Evolutionary conservation across 2,329 filamentous ascomycete species (phyloP).

Genomic region (Penicillium frequentans): DNA sequence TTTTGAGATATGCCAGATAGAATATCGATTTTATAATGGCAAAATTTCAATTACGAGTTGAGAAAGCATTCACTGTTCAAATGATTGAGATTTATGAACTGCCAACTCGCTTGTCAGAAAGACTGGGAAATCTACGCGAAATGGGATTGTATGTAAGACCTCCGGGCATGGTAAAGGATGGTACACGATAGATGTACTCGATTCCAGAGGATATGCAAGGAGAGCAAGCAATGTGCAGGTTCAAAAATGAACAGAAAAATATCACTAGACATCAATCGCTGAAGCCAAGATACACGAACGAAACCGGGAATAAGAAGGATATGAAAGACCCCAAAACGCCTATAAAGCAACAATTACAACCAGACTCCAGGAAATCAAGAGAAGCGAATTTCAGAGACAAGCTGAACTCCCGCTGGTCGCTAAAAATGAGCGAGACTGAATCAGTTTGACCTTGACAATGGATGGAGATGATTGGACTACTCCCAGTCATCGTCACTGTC

Average conservation of each 20-base stretch:
- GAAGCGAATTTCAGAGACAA: neutral
- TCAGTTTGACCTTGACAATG: neutral
- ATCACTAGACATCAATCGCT: slow-evolving; percentile 19
- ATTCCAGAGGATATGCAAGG: slow-evolving; percentile 15
- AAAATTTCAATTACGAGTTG: neutral
- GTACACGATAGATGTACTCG: neutral
- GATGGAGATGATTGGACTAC: slow-evolving; percentile 39
- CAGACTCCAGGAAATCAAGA: slow-evolving; percentile 18
- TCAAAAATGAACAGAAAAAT: slow-evolving; percentile 9
- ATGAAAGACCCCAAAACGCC: slow-evolving; percentile 15
- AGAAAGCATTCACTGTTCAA: neutral
- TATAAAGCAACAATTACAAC: slow-evolving; percentile 14
- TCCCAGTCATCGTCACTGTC: slow-evolving; percentile 79
- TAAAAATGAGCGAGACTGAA: neutral
- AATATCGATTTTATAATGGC: neutral
- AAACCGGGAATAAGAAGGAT: slow-evolving; percentile 13
- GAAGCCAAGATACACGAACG: slow-evolving; percentile 16
- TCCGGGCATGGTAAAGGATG: neutral
- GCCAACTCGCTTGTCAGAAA: neutral
- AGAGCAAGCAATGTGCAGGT: slow-evolving; percentile 15
- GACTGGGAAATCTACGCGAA: neutral
- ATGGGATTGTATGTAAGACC: neutral
- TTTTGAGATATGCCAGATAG: neutral
- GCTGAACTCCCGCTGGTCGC: neutral
- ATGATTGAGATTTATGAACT: neutral